Base-by-base conservation (phyloP, 2,329 filamentous ascomycete genomes). In the Cadophora gregata region DNA sequence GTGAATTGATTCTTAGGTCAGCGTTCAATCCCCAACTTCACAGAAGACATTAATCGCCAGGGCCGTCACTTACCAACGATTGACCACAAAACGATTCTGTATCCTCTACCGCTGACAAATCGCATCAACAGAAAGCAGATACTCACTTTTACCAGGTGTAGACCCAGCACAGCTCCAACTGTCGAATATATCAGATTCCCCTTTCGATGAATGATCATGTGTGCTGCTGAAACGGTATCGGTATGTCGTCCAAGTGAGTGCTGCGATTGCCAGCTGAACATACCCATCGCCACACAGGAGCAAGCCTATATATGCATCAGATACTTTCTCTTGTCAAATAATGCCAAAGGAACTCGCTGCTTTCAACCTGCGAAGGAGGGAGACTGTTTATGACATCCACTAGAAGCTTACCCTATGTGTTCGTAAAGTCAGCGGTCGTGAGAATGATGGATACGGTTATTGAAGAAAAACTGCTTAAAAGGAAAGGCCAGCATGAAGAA, bases 261-360 rank as follows among this genome's bases (percentile, higher is more conserved):
- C 33, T 36, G 16, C 5, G 53, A 59, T 66, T 64, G 67, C 42
- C 53, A 56, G 7, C 53, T 9, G 31, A 56, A 56, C n/a, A 59
- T 65, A 9, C 59, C 63, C 55, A 65, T 68, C n/a, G 65, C 66
- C 3, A 56, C 31, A 6, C 53, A 56, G 24, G 53, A 56, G 29
- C 53, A 56, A 36, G 53, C 53, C 53, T 56, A 56, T 1, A 12
- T 24, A 10, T 4, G 21, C 9, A 38, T 56, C 16, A 56, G 53
- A 12, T 12, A 12, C 14, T 5, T 24, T 10, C 38, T 36, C 38
- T 63, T 19, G 38, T 16, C 38, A 12, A 42, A 16, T 16, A 42
- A 5, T 16, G 5, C 6, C 10, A 16, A 42, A 16, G 5, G 14
- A 6, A 16, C 19, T 42, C 14, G 38, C 8, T 42, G 38, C 38